Base-by-base conservation (phyloP, 176 grass and related monocot genomes). In the Triticum dicoccoides region DNA sequence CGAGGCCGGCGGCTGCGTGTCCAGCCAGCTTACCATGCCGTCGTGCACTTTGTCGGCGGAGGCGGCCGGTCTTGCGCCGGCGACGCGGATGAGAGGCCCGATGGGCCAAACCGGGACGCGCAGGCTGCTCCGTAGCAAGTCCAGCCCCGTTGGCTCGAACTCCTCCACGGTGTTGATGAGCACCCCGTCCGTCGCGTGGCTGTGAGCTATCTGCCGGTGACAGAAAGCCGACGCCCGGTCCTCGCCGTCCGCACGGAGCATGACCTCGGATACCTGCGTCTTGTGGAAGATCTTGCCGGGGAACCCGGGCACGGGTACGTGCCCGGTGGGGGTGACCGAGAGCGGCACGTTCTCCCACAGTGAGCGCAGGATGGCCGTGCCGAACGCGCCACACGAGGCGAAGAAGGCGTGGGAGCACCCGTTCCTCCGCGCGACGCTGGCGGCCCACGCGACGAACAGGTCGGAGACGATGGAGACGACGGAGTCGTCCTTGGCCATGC, bases 381-480 rank as follows among this genome's bases (percentile, higher is more conserved):
- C 89, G 52, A 86, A 65, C 24, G 84, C 89, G 54, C 88, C 72
- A 39, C 70, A 77, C 5, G 88, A 82, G 63, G 51, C 25, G 49
- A 83, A 73, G 25, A 82, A 15, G 8, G 88, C 71, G 29, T 86
- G 88, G 21, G 68, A 18, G 34, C n/a, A 76, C 27, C 56, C 83
- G 27, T 12, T 80, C 11, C 79, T 49, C 34, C 79, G 78, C 23
- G 80, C 83, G 5, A 84, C 77, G n/a, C 29, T 15, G 7, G 82
- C 65, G 5, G 83, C 73, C 89, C 89, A 94, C 24, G 87, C 65
- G 1, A 94, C 80, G 71, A 91, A 89, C 27, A 32, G 9, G 70
- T 91, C 92, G 23, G 87, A 76, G 45, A 94, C 37, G 30, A 94
- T 59, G 84, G 59, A 82, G 76, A 89, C 12, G 29, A n/a, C 39